A percentile compares a stretch with the other conserved stretches of the same genome.
phyloP scores from a whole-genome alignment of 352 stramenopile genomes.

The Globisporangium heterothallicum region DNA sequence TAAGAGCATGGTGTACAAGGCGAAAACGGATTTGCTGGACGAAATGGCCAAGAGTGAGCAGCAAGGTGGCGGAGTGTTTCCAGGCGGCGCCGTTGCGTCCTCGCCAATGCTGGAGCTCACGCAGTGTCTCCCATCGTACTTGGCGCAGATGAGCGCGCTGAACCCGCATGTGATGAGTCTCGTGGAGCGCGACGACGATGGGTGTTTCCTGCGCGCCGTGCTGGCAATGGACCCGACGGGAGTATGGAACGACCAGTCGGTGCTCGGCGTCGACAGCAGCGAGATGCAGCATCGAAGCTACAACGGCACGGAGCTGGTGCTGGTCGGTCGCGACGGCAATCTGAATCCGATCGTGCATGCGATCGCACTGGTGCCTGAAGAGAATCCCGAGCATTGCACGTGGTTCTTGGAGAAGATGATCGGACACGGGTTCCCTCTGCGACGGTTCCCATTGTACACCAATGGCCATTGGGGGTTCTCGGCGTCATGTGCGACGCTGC shows the following conservation, averaged over 20 bases:
- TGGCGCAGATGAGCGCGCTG: conserved; percentile 26
- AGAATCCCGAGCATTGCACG: conserved; percentile 19
- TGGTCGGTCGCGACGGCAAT: conserved; percentile 33
- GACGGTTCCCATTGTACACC: conserved; percentile 32
- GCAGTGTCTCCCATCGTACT: conserved; percentile 36
- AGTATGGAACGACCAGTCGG: conserved; percentile 35
- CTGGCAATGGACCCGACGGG: conserved; percentile 33
- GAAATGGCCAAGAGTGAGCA: conserved; percentile 20
- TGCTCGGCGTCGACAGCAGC: conserved; percentile 32
- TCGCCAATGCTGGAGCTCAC: conserved; percentile 16
- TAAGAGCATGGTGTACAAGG: conserved; percentile 58
- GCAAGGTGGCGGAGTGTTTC: conserved; percentile 5
- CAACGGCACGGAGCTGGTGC: conserved; percentile 28
- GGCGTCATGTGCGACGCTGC: conserved; percentile 14
- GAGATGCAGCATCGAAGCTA: conserved; percentile 23
- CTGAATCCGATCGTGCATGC: conserved; percentile 32
- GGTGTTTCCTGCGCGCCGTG: conserved; percentile 26
- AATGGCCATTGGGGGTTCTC: conserved; percentile 21
- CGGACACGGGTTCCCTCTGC: conserved; percentile 37
- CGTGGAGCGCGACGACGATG: conserved; percentile 24
- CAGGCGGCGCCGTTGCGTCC: neutral
- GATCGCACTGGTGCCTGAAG: conserved; percentile 30
- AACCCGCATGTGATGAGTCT: conserved; percentile 29
- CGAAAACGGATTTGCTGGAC: conserved; percentile 46
- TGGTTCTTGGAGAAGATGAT: conserved; percentile 48